Evolutionary conservation across 352 stramenopile genomes (phyloP).

Genomic region (Albugo candida): DNA sequence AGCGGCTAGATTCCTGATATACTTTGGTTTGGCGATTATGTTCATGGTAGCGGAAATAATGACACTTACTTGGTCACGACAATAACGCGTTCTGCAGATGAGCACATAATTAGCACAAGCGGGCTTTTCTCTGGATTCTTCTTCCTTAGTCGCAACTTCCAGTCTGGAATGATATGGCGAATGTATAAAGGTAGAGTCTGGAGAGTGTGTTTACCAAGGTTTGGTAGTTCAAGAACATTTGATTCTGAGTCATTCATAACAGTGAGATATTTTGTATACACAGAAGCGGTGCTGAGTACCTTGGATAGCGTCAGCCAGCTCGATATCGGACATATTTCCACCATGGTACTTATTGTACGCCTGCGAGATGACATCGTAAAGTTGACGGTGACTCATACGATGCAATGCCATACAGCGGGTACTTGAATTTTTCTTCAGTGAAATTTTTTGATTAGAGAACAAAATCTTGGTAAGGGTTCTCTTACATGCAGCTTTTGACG

Average conservation of each 20-base stretch:
- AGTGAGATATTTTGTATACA: not conserved
- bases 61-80: slow-evolving; percentile 83
- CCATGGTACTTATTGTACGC: slow-evolving; percentile 55
- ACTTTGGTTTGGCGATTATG: not conserved
- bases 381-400: too few relatives aligned
- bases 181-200: slow-evolving; percentile 53
- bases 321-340: slow-evolving; percentile 60
- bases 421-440: too few relatives aligned
- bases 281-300: slow-evolving; percentile 12
- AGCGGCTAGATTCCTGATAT: slow-evolving; percentile 28
- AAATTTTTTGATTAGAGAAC: too few relatives aligned
- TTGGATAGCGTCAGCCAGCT: slow-evolving; percentile 59
- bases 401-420: too few relatives aligned
- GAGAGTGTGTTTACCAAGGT: slow-evolving; percentile 66
- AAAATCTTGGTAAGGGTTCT: too few relatives aligned
- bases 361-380: slow-evolving; percentile 65
- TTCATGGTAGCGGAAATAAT: not conserved
- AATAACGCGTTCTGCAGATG: slow-evolving; percentile 81
- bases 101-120: slow-evolving; percentile 81
- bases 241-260: slow-evolving; percentile 15
- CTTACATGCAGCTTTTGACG: too few relatives aligned
- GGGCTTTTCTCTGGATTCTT: slow-evolving; percentile 73
- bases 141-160: slow-evolving; percentile 57
- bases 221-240: slow-evolving; percentile 36
- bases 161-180: slow-evolving; percentile 41